These are phyloP conservation scores for Nissolia schottii DNA, from an alignment of 306 rosid species.

Conservation along the genomic window DNA sequence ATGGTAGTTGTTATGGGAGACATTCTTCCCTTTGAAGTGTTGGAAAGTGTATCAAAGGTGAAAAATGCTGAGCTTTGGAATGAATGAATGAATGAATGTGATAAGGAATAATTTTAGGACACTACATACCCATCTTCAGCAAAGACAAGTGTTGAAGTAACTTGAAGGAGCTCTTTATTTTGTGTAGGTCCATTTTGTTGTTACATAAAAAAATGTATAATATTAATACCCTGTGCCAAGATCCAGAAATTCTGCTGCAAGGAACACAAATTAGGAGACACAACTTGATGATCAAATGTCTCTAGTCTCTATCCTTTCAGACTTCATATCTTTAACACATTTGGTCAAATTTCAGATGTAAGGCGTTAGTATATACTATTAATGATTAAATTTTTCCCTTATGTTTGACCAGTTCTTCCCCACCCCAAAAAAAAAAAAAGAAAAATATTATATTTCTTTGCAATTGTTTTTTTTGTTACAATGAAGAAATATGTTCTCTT, in stretches of 20 bases:
- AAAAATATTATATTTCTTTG: not conserved
- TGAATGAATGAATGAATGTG: not conserved
- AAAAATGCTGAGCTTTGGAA: constrained; percentile 72
- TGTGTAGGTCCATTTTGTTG: constrained; percentile 8
- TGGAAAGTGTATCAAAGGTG: constrained; percentile 79
- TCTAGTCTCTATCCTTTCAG: constrained; percentile 11
- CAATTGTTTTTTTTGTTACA: not conserved
- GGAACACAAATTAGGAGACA: not conserved
- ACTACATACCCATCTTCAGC: not conserved
- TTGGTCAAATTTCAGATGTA: constrained; percentile 5
- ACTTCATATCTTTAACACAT: not conserved
- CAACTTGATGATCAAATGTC: constrained; percentile 9
- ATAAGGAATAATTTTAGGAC: constrained; percentile 10
- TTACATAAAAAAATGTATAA: constrained; percentile 5
- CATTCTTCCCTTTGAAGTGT: constrained; percentile 77
- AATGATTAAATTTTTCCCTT: not conserved
- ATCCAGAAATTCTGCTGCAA: not conserved
- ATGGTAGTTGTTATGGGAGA: constrained; percentile 84
- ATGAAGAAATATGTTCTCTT: not conserved
- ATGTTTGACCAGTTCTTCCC: not conserved
- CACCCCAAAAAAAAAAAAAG: not conserved
- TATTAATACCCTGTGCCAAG: not conserved
- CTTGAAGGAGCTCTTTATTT: constrained; percentile 21
- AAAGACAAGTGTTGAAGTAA: not conserved
- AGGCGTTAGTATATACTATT: not conserved